These are phyloP conservation scores for Lotus japonicus DNA, from an alignment of 306 rosid genomes.

Conservation along the genomic window DNA sequence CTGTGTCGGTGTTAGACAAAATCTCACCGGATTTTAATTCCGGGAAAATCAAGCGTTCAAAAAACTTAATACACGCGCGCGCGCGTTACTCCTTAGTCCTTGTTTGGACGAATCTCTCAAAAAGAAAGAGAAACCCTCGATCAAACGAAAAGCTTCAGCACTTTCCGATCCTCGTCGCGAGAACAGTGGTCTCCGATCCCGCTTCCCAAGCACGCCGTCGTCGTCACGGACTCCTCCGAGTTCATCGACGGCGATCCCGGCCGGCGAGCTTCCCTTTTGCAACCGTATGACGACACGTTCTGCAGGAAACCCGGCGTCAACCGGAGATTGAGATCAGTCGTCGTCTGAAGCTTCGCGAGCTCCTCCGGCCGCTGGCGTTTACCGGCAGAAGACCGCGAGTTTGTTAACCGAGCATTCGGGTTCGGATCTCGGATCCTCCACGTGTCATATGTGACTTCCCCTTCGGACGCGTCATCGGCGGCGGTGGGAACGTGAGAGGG, in stretches of 20 bases:
- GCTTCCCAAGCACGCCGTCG: constrained; percentile 56
- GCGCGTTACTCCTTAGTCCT: too few relatives aligned
- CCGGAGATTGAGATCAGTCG: constrained; percentile 69
- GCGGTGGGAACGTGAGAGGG: constrained; percentile 23
- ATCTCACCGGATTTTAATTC: constrained; percentile 50
- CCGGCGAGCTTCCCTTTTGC: constrained; percentile 45
- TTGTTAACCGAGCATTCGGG: constrained; percentile 30
- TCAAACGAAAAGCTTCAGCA: constrained; percentile 55
- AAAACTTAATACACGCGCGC: neutral
- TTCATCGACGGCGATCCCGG: constrained; percentile 80
- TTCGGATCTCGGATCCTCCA: constrained; percentile 45
- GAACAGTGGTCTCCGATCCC: constrained; percentile 32
- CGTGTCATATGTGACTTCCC: constrained; percentile 51
- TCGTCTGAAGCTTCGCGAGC: constrained; percentile 19
- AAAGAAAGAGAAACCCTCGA: too few relatives aligned
- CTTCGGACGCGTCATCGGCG: constrained; percentile 58
- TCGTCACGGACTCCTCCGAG: constrained; percentile 83
- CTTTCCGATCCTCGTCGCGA: constrained; percentile 42
- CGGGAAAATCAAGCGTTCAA: constrained; percentile 17
- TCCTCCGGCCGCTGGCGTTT: constrained; percentile 55
- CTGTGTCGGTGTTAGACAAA: constrained; percentile 57
- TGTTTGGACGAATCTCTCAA: too few relatives aligned
- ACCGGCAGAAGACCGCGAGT: constrained; percentile 34
- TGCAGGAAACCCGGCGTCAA: constrained; percentile 44
- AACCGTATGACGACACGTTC: constrained; percentile 18